phyloP scores from a whole-genome alignment of 2,329 filamentous ascomycete species.

The Pseudogymnoascus pannorum region DNA sequence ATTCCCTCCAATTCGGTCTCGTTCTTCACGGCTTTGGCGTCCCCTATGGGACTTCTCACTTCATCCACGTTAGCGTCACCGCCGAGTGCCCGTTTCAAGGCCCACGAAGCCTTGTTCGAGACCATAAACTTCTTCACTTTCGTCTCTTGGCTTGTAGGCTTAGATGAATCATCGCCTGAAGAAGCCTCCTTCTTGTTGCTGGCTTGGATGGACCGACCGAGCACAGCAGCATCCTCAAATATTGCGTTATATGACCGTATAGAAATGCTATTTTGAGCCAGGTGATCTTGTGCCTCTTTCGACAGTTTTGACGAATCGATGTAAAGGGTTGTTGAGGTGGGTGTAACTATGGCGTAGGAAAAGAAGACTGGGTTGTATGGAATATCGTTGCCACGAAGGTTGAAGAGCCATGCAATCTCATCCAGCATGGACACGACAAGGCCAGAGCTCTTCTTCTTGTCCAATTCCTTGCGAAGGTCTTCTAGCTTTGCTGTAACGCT shows the following conservation, averaged over 20 bases:
- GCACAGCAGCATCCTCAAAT: slow-evolving; percentile 65
- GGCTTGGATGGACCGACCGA: slow-evolving; percentile 40
- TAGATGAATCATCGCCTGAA: slow-evolving; percentile 26
- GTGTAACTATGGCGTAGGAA: slow-evolving; percentile 85
- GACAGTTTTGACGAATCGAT: slow-evolving; percentile 73
- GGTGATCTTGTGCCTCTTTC: slow-evolving; percentile 59
- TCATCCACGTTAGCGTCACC: slow-evolving; percentile 83
- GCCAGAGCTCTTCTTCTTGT: slow-evolving; percentile 80
- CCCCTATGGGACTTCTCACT: slow-evolving; percentile 74
- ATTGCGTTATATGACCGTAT: slow-evolving; percentile 78
- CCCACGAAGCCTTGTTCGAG: slow-evolving; percentile 89
- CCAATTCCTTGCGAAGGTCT: slow-evolving; percentile 82
- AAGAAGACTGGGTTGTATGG: slow-evolving; percentile 98
- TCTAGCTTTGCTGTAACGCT: slow-evolving; percentile 73
- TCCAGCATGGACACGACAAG: slow-evolving; percentile 93
- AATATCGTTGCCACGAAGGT: slow-evolving; percentile 88
- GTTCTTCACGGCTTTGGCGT: slow-evolving; percentile 94
- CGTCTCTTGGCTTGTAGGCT: slow-evolving; percentile 28
- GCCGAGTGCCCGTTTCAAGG: slow-evolving; percentile 75
- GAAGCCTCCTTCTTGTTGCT: slow-evolving; percentile 23
- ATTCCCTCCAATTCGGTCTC: slow-evolving; percentile 83
- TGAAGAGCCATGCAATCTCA: slow-evolving; percentile 98
- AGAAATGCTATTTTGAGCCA: slow-evolving; percentile 60
- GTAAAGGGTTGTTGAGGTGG: slow-evolving; percentile 70
- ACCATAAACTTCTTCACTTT: slow-evolving; percentile 62